Percentiles rank a stretch among this genome's conserved stretches.
Evolutionary conservation across 2,329 filamentous ascomycete species (phyloP).

Genomic region (Exophiala alcalophila): DNA sequence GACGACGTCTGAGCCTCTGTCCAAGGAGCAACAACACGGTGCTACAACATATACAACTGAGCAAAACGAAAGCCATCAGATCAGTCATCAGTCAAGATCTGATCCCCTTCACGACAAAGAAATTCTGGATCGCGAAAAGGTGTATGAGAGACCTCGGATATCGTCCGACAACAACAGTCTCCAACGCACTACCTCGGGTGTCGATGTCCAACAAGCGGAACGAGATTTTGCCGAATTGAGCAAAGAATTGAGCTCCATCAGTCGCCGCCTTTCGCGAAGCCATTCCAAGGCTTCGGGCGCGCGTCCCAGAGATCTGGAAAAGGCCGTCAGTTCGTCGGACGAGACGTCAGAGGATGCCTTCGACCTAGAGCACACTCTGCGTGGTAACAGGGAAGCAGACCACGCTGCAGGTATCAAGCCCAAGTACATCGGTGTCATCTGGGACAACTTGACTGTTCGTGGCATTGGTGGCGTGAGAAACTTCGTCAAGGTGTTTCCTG

Average conservation of each 20-base stretch:
- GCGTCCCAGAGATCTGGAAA: constrained; percentile 55
- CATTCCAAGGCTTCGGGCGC: constrained; percentile 33
- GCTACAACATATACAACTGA: constrained; percentile 9
- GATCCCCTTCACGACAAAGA: constrained; percentile 3
- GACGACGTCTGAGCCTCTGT: constrained; percentile 17
- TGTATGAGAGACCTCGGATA: constrained; percentile 12
- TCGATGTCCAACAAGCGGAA: constrained; percentile 48
- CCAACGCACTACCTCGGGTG: constrained; percentile 37
- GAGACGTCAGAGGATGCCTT: constrained; percentile 59
- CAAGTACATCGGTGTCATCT: constrained; percentile 75
- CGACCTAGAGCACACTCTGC: constrained; percentile 70
- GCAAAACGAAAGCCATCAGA: constrained; percentile 1
- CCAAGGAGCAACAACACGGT: constrained; percentile 23
- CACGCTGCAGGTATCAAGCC: constrained; percentile 73
- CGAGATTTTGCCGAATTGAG: constrained; percentile 43
- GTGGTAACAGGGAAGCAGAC: constrained; percentile 69
- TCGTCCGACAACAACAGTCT: constrained; percentile 35
- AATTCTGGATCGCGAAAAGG: constrained; percentile 11
- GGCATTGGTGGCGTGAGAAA: constrained; percentile 73
- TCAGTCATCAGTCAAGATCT: constrained; percentile 4
- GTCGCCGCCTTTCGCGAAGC: constrained; percentile 38
- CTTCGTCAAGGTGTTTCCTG: constrained; percentile 70
- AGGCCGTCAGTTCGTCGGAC: constrained; percentile 44
- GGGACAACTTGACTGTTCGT: constrained; percentile 72
- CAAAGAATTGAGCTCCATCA: constrained; percentile 40